These are phyloP conservation scores for Exophiala xenobiotica DNA, from an alignment of 2,329 filamentous ascomycete genomes.

Conservation along the genomic window DNA sequence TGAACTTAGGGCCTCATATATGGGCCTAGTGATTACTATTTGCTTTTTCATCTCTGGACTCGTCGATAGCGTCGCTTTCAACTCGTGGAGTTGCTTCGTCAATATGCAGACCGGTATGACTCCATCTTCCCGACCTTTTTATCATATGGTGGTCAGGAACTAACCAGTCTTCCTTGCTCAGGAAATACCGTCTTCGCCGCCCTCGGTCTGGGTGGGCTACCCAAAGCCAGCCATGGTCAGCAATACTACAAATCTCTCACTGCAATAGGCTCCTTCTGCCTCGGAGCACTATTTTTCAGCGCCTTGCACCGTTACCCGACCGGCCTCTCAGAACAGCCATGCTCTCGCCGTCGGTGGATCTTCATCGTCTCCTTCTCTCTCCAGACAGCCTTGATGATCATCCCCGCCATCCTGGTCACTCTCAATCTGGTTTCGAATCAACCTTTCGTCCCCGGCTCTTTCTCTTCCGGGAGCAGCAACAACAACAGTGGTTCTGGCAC, in stretches of 20 bases:
- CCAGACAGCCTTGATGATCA: slow-evolving; percentile 38
- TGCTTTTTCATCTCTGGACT: slow-evolving; percentile 46
- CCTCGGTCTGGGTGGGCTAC: slow-evolving; percentile 43
- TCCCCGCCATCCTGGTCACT: slow-evolving; percentile 39
- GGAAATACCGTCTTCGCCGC: slow-evolving; percentile 47
- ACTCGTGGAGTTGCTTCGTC: slow-evolving; percentile 49
- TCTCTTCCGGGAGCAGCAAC: slow-evolving; percentile 30
- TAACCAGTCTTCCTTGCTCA: slow-evolving; percentile 21
- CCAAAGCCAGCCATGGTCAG: slow-evolving; percentile 38
- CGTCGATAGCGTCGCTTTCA: slow-evolving; percentile 47
- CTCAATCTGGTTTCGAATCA: slow-evolving; percentile 34
- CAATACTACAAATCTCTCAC: slow-evolving; percentile 46
- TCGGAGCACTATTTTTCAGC: slow-evolving; percentile 43
- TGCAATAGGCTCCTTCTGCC: slow-evolving; percentile 40
- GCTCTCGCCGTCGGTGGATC: slow-evolving; percentile 39
- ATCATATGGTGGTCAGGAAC: neutral
- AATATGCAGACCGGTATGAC: slow-evolving; percentile 49
- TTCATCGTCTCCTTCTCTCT: slow-evolving; percentile 42
- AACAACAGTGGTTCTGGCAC: slow-evolving; percentile 1
- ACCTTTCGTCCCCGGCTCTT: slow-evolving; percentile 26
- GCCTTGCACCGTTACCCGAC: slow-evolving; percentile 35
- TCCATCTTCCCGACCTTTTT: neutral
- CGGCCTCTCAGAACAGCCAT: slow-evolving; percentile 34
- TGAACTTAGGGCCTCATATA: slow-evolving; percentile 25
- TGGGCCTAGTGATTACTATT: slow-evolving; percentile 32